These are phyloP conservation scores for Neurospora pannonica DNA, from an alignment of 495 filamentous ascomycete species.

Conservation along the genomic window DNA sequence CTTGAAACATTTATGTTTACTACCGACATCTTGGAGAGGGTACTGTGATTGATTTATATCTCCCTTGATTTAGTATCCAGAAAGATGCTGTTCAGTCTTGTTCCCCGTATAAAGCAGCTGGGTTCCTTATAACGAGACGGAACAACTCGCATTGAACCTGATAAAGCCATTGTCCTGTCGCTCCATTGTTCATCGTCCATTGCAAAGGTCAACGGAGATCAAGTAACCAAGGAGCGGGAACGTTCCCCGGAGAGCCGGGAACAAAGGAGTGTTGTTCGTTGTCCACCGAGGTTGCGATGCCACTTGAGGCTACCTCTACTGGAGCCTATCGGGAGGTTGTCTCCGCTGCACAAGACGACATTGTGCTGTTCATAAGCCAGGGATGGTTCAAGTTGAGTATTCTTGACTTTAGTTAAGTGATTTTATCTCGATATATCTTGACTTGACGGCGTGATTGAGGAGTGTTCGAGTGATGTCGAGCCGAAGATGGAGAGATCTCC, in stretches of 20 bases:
- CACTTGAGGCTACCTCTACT: background rate
- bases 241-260: background rate
- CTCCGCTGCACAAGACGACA: background rate
- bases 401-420: no score
- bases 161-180: background rate
- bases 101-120: background rate
- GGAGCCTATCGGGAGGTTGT: background rate
- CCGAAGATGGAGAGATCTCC: background rate
- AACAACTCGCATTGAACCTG: background rate
- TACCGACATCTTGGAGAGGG: no score
- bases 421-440: no score
- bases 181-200: background rate
- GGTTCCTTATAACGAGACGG: background rate
- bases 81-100: background rate
- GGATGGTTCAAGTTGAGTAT: no score
- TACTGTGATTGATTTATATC: background rate
- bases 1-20: no score
- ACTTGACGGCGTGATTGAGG: background rate
- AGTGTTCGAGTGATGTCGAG: background rate
- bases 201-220: background rate
- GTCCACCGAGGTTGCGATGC: background rate
- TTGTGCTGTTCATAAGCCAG: no score
- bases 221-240: background rate
- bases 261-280: background rate
- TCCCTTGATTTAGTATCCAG: background rate